Conservation (phyloP, 2,329 filamentous ascomycete genomes). For the Paraphoma chrysanthemicola region DNA sequence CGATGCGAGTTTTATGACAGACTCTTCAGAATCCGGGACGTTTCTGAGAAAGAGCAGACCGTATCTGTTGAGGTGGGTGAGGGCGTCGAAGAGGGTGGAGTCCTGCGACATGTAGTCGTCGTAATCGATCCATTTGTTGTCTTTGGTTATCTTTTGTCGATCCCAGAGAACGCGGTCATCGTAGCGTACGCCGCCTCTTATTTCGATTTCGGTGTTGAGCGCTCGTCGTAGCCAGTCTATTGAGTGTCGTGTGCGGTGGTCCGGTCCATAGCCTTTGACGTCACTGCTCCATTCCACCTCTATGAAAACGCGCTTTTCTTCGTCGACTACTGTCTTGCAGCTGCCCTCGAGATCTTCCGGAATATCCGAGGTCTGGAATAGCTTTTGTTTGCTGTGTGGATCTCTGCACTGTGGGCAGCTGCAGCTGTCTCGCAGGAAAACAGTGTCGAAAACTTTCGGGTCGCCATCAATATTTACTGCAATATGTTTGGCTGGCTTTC, state of each 20-base stretch:
- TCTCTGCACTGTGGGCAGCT: constrained; percentile 64
- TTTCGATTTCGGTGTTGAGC: constrained; percentile 39
- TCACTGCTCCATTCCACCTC: constrained; percentile 69
- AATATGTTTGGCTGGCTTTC: constrained; percentile 35
- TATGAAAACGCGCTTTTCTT: constrained; percentile 54
- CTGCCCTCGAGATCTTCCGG: constrained; percentile 50
- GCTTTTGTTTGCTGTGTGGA: constrained; percentile 66
- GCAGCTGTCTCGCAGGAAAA: constrained; percentile 65
- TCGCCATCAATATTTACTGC: constrained; percentile 43
- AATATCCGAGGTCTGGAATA: constrained; percentile 71
- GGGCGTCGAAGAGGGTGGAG: constrained; percentile 64
- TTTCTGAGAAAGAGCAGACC: constrained; percentile 80
- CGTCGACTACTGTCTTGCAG: constrained; percentile 43
- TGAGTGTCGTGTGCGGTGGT: constrained; percentile 52
- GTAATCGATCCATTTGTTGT: constrained; percentile 70
- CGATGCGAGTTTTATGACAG: constrained; percentile 72
- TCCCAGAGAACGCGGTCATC: constrained; percentile 56
- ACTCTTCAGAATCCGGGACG: constrained; percentile 71
- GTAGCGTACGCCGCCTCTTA: constrained; percentile 43
- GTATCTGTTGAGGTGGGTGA: constrained; percentile 68
- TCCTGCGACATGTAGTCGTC: constrained; percentile 72
- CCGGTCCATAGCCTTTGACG: constrained; percentile 51
- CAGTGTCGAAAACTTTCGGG: constrained; percentile 38
- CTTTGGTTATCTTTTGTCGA: constrained; percentile 51
- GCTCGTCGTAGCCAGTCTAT: constrained; percentile 41